phyloP scores from a whole-genome alignment of 495 filamentous ascomycete species.

The Aspergillus baeticus region DNA sequence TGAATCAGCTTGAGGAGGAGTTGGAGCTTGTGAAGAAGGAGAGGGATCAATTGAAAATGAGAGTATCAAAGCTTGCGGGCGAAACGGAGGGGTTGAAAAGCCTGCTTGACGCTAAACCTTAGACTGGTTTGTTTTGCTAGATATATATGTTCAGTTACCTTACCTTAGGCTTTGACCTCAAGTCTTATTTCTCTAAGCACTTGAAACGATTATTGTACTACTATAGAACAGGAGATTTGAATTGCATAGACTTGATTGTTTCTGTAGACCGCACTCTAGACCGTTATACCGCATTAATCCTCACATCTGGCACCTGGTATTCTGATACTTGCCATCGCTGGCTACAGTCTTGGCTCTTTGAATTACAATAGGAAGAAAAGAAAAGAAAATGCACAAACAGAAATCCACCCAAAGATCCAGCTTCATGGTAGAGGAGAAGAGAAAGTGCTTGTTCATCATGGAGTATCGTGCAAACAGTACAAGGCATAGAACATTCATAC shows the following conservation, averaged over 20 bases:
- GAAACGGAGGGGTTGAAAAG: neutral
- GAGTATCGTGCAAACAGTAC: neutral
- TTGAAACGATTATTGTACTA: too few relatives aligned
- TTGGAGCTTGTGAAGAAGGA: neutral
- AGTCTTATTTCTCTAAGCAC: too few relatives aligned
- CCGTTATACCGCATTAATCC: slow-evolving; percentile 9
- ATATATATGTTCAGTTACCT: neutral
- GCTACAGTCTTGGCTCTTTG: slow-evolving; percentile 7
- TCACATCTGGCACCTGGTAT: neutral
- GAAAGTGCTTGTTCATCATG: slow-evolving; percentile 7
- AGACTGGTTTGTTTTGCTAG: neutral
- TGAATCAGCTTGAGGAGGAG: slow-evolving; percentile 3
- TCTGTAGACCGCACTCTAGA: neutral
- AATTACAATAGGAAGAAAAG: neutral
- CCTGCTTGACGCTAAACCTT: neutral
- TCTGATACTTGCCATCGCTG: slow-evolving; percentile 8
- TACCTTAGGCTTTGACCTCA: too few relatives aligned
- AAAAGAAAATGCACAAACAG: neutral
- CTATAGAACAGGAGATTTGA: neutral
- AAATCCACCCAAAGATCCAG: slow-evolving; percentile 17
- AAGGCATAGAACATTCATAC: slow-evolving; percentile 6
- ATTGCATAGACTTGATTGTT: neutral
- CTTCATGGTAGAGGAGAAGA: slow-evolving; percentile 11
- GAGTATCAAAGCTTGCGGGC: neutral
- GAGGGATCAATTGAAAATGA: neutral